Evolutionary conservation across 768 basidiomycete genomes (phyloP), one percentile per base, ranked within the genome.

Genomic region (Calocybe gangraenosa): DNA sequence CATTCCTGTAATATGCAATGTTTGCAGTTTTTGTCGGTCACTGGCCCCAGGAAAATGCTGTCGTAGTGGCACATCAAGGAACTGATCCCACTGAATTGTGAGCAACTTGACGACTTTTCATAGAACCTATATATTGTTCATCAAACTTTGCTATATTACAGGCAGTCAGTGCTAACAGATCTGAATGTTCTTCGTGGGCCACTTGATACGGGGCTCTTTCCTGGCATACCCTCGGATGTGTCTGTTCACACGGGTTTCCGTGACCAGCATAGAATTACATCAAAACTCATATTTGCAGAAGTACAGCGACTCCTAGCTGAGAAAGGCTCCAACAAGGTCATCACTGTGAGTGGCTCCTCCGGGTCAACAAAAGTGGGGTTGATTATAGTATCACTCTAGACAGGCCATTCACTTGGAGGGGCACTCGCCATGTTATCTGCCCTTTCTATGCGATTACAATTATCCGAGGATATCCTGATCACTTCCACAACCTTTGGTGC

Each of bases 41-140:
- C 50, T 73, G 74, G 65, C 69, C 71, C 0, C 49, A 59, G n/a
- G 50, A 69, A 41, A 63, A 69, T 43, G 58, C 72, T 0, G 67
- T 78, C 23, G 66, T 78, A 11, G 73, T 78, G 7, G 67, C 72
- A 1, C 76, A 78, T 51, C 64, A 79, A 51, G 76, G 77, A 7
- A 77, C 77, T 6, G 70, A 79, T 48, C 69, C 75, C n/a, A 58
- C 59, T 0, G 57, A 68, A 48, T 45, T 79, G 74, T 77, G 35
- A 52, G 64, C 48, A 19, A 20, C 20, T 18, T 1, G 1, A 2
- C 18, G 18, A 40, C 21, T 18, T 9, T 3, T 41, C 30, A 17
- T 17, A 18, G 7, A 32, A 32, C 8, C 35, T 17, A 7, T 18
- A 9, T n/a, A 15, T 10, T n/a, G 25, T 14, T 18, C 35, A 20